Base-by-base conservation (phyloP, 2,329 filamentous ascomycete species). In the Fusarium annulatum region DNA sequence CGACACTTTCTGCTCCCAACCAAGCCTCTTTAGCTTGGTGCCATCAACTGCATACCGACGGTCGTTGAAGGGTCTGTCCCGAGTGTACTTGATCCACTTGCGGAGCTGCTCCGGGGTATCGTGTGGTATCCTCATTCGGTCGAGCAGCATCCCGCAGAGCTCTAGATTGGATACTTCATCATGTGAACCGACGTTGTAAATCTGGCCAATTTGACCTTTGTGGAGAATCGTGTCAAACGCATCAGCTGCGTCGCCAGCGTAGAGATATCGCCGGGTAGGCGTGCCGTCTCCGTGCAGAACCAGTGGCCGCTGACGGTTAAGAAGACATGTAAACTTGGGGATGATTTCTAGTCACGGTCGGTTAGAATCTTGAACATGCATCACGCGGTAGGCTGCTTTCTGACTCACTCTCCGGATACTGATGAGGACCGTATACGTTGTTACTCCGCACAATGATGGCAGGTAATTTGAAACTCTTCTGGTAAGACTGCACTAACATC, bases 401-500 rank as follows among this genome's bases (percentile, higher is more conserved):
- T 26, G 18, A 78, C 92, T 82, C 83, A 95, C 93, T 95, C 84
- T 95, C 93, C 1, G 93, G 93, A 80, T 92, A 95, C 80, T 96
- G 93, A 79, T 95, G 93, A 28, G 94, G 94, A 0, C 94, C 94
- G 78, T 95, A 96, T 36, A 96, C 93, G 77, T 96, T 96, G 84
- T 96, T 96, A 80, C 92, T 92, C 56, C 93, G 88, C 34, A 95
- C 92, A 76, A 95, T 93, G 72, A 96, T 94, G 58, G 91, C 89
- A 3, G 93, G 93, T 18, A 96, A 86, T 81, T 93, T 92, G 86
- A 95, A 95, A 81, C 91, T 94, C 84, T 93, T 94, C 79, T 92
- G 88, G 80, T 95, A 96, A n/a, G 93, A 94, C 80, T 93, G 91
- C n/a, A 96, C 93, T 78, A 94, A 86, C 93, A 95, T 95, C 84